Base-by-base conservation (phyloP, 2,329 filamentous ascomycete genomes). In the Eutypa lata region DNA sequence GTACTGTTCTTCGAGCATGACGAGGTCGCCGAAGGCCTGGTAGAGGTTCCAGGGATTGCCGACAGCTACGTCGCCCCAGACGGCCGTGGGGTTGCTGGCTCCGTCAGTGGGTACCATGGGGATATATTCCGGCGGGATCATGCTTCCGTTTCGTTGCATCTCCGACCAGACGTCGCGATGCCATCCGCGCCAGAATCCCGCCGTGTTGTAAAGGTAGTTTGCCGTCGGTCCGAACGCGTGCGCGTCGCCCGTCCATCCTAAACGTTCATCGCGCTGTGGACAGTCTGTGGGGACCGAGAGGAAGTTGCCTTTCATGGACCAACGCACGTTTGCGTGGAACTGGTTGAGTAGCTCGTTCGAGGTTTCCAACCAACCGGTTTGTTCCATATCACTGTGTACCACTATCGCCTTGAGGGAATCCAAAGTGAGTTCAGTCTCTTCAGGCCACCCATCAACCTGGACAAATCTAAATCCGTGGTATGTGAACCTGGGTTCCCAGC, bases 291-390 rank as follows among this genome's bases (percentile, higher is more conserved):
- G 81, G 0, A 84, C 65, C 0, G 73, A 75, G 3, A 84, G 57
- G 57, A 86, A 84, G 57, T 85, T 86, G 0, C 80, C 80, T 26
- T 74, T 73, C 76, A 83, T 82, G 5, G 74, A 75, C 82, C 82
- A 84, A 28, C 69, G 61, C 0, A 79, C 73, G 50, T 86, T 86
- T 1, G 72, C 50, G 56, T 84, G 76, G 4, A 86, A 72, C 45
- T 76, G 68, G 57, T 83, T 85, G 24, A 86, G 56, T 3, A 76
- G 65, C 0, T 59, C 46, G 47, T 85, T 65, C 0, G 81, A 85
- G 52, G 76, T 82, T 8, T 72, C 61, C 47, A 84, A 83, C 52
- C 62, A 71, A 0, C 81, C 79, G 0, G 68, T 78, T 11, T 73
- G 70, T 48, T 70, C 64, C 69, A 85, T 74, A 52, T 84, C 80